phyloP scores from a whole-genome alignment of 169 alveolate species.

The Perkinsus marinus region DNA sequence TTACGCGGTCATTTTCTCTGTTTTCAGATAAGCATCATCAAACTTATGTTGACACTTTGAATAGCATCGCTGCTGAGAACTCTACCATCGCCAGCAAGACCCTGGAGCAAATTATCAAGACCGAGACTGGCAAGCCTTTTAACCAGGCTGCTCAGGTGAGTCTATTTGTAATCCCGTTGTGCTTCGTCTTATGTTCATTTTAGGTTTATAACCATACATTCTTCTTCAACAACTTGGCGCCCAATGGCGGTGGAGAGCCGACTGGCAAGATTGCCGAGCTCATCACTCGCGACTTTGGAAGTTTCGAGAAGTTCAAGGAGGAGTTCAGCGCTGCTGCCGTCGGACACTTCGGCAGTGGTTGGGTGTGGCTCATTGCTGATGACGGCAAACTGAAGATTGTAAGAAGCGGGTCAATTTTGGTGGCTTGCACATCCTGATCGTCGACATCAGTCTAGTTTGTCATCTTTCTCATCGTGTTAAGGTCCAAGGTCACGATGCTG shows the following conservation, averaged over 20 bases:
- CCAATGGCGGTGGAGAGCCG: conserved; percentile 76
- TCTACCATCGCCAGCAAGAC: conserved; percentile 22
- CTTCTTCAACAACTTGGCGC: conserved; percentile 81
- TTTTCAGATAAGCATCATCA: conserved; percentile 59
- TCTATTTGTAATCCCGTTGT: too few species aligned
- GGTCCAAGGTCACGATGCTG: conserved; percentile 49
- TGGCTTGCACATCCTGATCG: background rate
- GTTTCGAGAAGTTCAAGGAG: conserved; percentile 56
- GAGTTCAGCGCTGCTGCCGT: conserved; percentile 57
- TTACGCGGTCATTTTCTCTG: background rate
- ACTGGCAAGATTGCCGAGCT: conserved; percentile 52
- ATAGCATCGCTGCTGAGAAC: conserved; percentile 30
- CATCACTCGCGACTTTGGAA: conserved; percentile 67
- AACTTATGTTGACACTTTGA: conserved; percentile 72
- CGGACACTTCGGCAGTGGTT: conserved; percentile 92
- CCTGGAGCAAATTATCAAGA: conserved; percentile 33
- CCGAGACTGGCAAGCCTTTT: conserved; percentile 35
- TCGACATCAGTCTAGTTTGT: too few species aligned
- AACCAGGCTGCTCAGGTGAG: conserved; percentile 41
- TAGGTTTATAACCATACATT: conserved; percentile 84
- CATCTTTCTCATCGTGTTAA: background rate
- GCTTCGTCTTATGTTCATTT: conserved; percentile 55
- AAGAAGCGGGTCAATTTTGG: background rate
- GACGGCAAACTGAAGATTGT: conserved; percentile 69
- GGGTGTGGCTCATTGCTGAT: conserved; percentile 92